phyloP scores from a whole-genome alignment of 176 grass and related monocot species.

The Triticum monococcum region DNA sequence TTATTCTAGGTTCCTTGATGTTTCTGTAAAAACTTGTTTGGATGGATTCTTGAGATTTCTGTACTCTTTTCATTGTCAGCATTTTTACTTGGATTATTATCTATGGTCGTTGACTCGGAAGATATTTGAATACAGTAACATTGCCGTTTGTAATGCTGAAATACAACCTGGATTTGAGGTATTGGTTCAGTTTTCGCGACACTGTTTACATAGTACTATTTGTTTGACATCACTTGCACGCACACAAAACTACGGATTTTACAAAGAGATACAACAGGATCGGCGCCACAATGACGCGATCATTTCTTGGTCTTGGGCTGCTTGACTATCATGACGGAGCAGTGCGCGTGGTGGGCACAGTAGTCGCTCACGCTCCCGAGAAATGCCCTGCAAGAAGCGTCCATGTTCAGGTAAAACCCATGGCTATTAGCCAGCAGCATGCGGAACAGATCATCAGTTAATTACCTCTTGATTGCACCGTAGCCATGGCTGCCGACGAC shows the following conservation, averaged over 20 bases:
- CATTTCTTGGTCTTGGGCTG: conserved; percentile 31
- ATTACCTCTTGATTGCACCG: conserved; percentile 51
- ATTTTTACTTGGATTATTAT: neutral
- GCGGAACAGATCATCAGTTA: neutral
- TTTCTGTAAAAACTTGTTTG: conserved; percentile 4
- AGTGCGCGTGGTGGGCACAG: conserved; percentile 61
- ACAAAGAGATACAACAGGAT: neutral
- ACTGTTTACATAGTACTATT: neutral
- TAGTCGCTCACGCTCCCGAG: conserved; percentile 80
- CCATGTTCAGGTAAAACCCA: neutral
- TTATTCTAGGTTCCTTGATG: neutral
- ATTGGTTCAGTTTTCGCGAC: neutral
- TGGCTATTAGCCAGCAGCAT: neutral
- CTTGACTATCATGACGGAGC: conserved; percentile 71
- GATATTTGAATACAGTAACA: neutral
- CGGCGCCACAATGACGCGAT: neutral
- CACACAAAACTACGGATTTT: neutral
- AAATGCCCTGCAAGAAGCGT: conserved; percentile 36
- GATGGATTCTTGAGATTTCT: conserved; percentile 7
- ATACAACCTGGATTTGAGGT: neutral
- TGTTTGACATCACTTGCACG: neutral
- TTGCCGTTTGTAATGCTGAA: neutral
- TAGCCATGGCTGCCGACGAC: conserved; percentile 66
- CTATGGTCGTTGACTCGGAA: neutral
- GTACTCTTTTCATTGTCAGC: neutral